Evolutionary conservation across 768 basidiomycete genomes (phyloP), one percentile per base, ranked within the genome.

Genomic region (Lentinula guzmanii): DNA sequence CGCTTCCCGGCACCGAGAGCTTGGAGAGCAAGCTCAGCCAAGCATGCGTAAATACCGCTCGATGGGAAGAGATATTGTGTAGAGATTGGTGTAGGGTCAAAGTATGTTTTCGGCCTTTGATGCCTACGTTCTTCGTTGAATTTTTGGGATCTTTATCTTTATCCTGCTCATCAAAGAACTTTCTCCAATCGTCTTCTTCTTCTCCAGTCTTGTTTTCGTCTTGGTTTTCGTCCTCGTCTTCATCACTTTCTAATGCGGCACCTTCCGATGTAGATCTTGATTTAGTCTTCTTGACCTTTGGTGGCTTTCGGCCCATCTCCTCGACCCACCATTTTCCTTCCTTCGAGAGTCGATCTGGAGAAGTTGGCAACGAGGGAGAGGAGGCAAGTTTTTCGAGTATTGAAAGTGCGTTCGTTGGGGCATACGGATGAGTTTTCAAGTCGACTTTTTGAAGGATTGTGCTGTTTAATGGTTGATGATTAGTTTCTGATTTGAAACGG

Each of bases 271-370:
- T 43, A 13, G 42, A 43, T 43, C 13, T 43, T 5, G 42, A 43
- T 43, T n/a, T 13, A 18, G 13, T 15, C 71, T 62, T 3, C 73
- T 70, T 65, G 79, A 76, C 70, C 64, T 81, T 84, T 0, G 81
- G 74, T 4, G 87, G 87, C 66, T 81, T 83, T 2, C 74, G 60
- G 3, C 83, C 80, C 42, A 94, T 76, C 58, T 90, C 87, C 39
- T 83, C 71, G 6, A 93, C 82, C 89, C 89, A 95, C 86, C 90
- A 95, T 0, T 80, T 70, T 66, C 89, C 89, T 52, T 93, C 70
- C 66, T 93, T 91, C 0, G 80, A 72, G 10, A 77, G 68, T 16
- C 86, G 79, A 0, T 86, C 89, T 0, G 93, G 93, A 74, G 94
- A 91, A 5, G 86, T 90, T 0, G 93, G 93, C 73, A 94, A 43